Evolutionary conservation across 2,329 filamentous ascomycete genomes (phyloP).

Genomic region (Huntiella abstrusa): DNA sequence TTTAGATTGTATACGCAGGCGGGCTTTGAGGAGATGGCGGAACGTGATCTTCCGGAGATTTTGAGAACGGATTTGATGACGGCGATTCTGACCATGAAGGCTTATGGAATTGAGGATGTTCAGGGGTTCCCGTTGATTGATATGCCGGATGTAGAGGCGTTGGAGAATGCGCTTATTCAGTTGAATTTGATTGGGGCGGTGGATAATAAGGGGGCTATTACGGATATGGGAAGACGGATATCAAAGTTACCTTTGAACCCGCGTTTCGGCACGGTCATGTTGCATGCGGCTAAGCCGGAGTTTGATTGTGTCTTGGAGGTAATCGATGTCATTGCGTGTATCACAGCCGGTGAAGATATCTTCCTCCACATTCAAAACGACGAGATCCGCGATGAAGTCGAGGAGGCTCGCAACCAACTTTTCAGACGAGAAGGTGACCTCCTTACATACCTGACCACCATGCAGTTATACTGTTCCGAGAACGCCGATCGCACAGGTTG

Average conservation of each 20-base stretch:
- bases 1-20: conserved; percentile 74
- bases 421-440: conserved; percentile 44
- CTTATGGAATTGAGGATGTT: conserved; percentile 67
- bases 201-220: conserved; percentile 53
- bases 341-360: conserved; percentile 44
- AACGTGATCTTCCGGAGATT: conserved; percentile 73
- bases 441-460: conserved; percentile 43
- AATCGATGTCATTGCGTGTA: conserved; percentile 61
- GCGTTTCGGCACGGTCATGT: conserved; percentile 59
- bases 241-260: conserved; percentile 70
- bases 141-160: conserved; percentile 52
- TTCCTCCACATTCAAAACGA: conserved; percentile 41
- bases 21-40: conserved; percentile 49
- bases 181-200: conserved; percentile 64
- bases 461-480: conserved; percentile 41
- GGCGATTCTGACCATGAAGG: conserved; percentile 83
- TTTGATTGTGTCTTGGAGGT: conserved; percentile 59
- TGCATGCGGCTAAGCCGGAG: conserved; percentile 55
- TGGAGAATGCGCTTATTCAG: conserved; percentile 67
- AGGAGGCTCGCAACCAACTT: conserved; percentile 35
- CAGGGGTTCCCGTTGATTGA: conserved; percentile 73
- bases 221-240: conserved; percentile 53
- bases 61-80: conserved; percentile 74
- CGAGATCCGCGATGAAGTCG: conserved; percentile 34
- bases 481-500: conserved; percentile 34